Base-by-base conservation (phyloP, 345 rosid genomes). In the Noccaea caerulescens region DNA sequence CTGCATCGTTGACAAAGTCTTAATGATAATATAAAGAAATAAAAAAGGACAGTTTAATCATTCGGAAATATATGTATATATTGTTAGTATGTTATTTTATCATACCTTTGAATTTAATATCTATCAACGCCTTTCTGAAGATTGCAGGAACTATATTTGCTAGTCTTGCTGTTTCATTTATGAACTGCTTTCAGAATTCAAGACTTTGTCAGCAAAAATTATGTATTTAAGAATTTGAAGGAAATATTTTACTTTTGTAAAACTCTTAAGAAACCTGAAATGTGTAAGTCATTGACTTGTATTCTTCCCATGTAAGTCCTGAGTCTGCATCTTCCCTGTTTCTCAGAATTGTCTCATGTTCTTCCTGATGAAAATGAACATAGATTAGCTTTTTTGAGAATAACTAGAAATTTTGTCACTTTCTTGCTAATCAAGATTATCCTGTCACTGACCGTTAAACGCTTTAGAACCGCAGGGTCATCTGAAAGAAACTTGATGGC, bases 141-240 rank as follows among this genome's bases (percentile, higher is more conserved):
- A 93, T 87, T 58, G 82, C 94, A 51, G 99, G 99, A 63, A 86
- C 99, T 75, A 93, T 89, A 71, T 93, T 93, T 76, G 97, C 99
- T 45, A 91, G 75, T 76, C 99, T 81, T 54, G 85, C 96, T 58
- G 97, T 93, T 84, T 93, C 99, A 53, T 86, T 87, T 57, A 93
- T 91, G 79, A 91, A 71, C 99, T 93, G 91, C 77, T 78, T 72
- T 34, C 57, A 41, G 66, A 34, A 46, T 61, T 75, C 20, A 67
- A 56, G 41, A 75, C 63, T 71, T 59, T 46, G 37, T 76, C 34
- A 57, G 62, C 45, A 34, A 32, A 20, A 69, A 34, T 6, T 5
- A 50, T 66, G 56, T 63, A 58, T 27, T 42, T 20, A 44, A 73
- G 52, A 27, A 27, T 27, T 27, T 27, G 25, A 58, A 34, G 4